These are phyloP conservation scores for Arthrinium phaeospermum DNA, from an alignment of 2,329 filamentous ascomycete species.

Conservation along the genomic window DNA sequence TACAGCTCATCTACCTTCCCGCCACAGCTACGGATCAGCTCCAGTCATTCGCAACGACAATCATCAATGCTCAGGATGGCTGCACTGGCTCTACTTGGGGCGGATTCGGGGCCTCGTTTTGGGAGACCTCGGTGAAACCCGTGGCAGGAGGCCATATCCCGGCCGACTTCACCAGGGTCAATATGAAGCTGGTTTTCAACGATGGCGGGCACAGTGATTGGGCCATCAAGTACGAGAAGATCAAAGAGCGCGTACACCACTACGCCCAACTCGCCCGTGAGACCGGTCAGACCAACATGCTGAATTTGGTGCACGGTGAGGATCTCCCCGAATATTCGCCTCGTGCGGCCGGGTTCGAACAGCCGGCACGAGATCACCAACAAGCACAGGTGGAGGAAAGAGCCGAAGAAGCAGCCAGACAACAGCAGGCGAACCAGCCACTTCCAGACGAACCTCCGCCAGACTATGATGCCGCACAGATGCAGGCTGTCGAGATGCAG, in stretches of 20 bases:
- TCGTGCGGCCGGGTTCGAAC: conserved; percentile 42
- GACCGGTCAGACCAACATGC: conserved; percentile 61
- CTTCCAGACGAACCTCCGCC: conserved; percentile 80
- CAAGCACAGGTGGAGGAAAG: conserved; percentile 33
- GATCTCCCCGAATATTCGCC: conserved; percentile 88
- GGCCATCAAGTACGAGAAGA: conserved; percentile 78
- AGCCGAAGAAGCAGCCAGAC: conserved; percentile 33
- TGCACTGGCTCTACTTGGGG: conserved; percentile 90
- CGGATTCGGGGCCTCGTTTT: conserved; percentile 77
- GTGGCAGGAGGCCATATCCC: conserved; percentile 86
- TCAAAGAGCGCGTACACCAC: conserved; percentile 84
- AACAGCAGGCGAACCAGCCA: conserved; percentile 37
- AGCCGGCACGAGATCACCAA: conserved; percentile 26
- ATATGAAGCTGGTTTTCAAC: conserved; percentile 87
- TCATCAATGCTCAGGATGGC: conserved; percentile 86
- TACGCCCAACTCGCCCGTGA: conserved; percentile 77
- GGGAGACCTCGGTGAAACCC: conserved; percentile 80
- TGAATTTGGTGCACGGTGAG: conserved; percentile 73
- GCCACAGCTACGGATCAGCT: conserved; percentile 70
- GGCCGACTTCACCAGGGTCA: conserved; percentile 71
- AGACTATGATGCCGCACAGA: conserved; percentile 89
- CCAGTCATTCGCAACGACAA: conserved; percentile 87
- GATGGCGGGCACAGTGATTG: conserved; percentile 96
- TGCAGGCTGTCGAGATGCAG: conserved; percentile 63
- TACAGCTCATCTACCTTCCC: conserved; percentile 86